phyloP scores from a whole-genome alignment of 305 asterid genomes.

The Ruellia speciosa region DNA sequence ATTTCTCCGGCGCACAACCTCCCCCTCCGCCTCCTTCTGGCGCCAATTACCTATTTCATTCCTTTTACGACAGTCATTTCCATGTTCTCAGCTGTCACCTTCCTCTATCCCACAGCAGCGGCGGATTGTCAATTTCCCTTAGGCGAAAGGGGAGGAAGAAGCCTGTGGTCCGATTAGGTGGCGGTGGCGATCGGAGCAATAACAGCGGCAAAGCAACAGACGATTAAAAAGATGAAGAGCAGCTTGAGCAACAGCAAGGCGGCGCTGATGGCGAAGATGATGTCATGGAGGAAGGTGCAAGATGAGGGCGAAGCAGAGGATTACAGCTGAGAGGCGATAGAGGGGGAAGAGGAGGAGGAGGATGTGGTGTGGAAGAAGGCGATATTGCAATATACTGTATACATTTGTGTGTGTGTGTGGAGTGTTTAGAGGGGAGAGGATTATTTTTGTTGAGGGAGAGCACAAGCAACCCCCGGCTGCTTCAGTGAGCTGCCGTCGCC shows the following conservation, averaged over 20 bases:
- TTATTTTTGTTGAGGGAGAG: too few species aligned
- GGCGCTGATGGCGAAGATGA: conserved; percentile 38
- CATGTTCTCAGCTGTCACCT: conserved; percentile 24
- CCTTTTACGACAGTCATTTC: background rate
- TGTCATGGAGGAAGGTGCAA: conserved; percentile 56
- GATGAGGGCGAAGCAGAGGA: conserved; percentile 15
- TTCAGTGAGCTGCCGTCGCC: too few species aligned
- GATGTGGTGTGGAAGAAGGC: conserved; percentile 52
- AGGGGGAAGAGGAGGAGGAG: conserved; percentile 15
- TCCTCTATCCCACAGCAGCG: conserved; percentile 33
- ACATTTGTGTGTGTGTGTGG: too few species aligned
- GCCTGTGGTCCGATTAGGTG: conserved; percentile 35
- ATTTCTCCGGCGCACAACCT: too few species aligned
- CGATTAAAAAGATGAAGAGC: conserved; percentile 34
- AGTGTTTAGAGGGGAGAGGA: conserved; percentile 60
- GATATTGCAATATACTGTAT: too few species aligned
- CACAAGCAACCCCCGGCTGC: too few species aligned
- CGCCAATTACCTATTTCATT: too few species aligned
- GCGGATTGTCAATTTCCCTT: conserved; percentile 4
- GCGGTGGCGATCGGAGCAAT: conserved; percentile 7
- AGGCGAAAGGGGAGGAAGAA: conserved; percentile 16
- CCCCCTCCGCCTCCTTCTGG: too few species aligned
- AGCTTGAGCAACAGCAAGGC: conserved; percentile 43
- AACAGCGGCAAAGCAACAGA: background rate
- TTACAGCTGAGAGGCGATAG: background rate